These are phyloP conservation scores for Fusarium sp. DNA, from an alignment of 2,329 filamentous ascomycete species.

Conservation along the genomic window DNA sequence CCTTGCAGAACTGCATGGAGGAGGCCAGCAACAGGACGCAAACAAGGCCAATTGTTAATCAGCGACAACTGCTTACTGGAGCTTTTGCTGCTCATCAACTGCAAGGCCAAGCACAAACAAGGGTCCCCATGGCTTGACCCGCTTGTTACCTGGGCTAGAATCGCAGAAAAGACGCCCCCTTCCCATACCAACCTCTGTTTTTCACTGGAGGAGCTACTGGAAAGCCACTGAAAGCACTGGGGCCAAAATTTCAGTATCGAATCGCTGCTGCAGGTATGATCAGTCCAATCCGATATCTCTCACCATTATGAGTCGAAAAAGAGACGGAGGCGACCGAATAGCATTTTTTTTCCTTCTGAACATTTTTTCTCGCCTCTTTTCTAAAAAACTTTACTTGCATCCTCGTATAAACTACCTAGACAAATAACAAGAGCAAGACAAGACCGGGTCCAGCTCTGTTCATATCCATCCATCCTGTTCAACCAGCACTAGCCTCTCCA, in stretches of 20 bases:
- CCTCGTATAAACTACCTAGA: not conserved
- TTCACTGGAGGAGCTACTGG: constrained; percentile 3
- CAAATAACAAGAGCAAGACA: not conserved
- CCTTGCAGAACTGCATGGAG: constrained; percentile 38
- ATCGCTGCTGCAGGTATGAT: constrained; percentile 9
- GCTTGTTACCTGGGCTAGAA: not conserved
- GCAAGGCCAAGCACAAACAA: constrained; percentile 11
- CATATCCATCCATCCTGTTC: constrained; percentile 9
- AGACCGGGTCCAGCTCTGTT: constrained; percentile 10
- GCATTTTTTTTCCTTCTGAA: not conserved
- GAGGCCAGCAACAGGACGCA: constrained; percentile 25
- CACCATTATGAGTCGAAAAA: constrained; percentile 15
- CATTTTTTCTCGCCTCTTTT: not conserved
- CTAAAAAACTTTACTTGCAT: not conserved
- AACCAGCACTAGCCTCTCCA: constrained; percentile 13
- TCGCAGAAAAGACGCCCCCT: constrained; percentile 5
- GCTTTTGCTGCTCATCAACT: constrained; percentile 7
- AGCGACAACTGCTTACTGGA: constrained; percentile 8
- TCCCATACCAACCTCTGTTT: constrained; percentile 10
- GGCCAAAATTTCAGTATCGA: constrained; percentile 3
- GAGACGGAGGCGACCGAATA: constrained; percentile 11
- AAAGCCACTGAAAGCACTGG: constrained; percentile 17
- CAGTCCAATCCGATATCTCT: constrained; percentile 11
- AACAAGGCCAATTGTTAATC: constrained; percentile 19
- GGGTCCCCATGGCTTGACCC: constrained; percentile 19